Conservation (phyloP, 352 stramenopile species). For the Phytophthora brassicae region DNA sequence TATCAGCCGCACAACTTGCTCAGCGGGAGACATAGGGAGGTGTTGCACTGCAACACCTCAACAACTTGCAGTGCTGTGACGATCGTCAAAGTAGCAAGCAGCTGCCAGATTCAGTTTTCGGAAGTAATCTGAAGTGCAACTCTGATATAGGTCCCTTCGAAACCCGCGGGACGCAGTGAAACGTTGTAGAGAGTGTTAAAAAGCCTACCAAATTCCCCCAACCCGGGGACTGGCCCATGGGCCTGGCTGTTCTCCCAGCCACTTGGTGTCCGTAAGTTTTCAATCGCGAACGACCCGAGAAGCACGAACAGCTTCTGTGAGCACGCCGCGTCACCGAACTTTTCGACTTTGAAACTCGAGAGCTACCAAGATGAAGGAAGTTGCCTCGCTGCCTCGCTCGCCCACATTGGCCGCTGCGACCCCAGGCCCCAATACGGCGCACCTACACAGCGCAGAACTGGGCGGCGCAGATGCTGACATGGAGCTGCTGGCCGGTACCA, state of each 20-base stretch:
- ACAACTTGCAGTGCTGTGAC: no score
- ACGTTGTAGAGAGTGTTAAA: no score
- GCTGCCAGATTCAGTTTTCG: not conserved
- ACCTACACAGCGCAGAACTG: constrained; percentile 13
- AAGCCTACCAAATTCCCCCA: no score
- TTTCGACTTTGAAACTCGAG: constrained; percentile 8
- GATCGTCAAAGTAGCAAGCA: no score
- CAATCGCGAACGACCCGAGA: constrained; percentile 6
- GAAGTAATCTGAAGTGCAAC: no score
- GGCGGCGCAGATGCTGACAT: constrained; percentile 45
- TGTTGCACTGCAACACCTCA: no score
- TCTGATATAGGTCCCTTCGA: no score
- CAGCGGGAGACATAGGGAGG: no score
- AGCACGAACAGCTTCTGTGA: constrained; percentile 27
- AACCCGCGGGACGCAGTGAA: no score
- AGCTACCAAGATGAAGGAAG: constrained; percentile 25
- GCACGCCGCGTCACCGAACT: constrained; percentile 33
- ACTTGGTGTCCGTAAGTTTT: not conserved
- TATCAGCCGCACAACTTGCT: no score
- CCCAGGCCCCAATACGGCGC: constrained; percentile 18
- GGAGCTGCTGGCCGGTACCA: constrained; percentile 66
- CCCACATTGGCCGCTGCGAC: constrained; percentile 23
- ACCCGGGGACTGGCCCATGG: not conserved
- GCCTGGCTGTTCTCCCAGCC: not conserved
- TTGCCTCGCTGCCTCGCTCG: constrained; percentile 25